These are phyloP conservation scores for Geotrichum carabidarum DNA, from an alignment of 1,139 yeast genomes.

Conservation along the genomic window DNA sequence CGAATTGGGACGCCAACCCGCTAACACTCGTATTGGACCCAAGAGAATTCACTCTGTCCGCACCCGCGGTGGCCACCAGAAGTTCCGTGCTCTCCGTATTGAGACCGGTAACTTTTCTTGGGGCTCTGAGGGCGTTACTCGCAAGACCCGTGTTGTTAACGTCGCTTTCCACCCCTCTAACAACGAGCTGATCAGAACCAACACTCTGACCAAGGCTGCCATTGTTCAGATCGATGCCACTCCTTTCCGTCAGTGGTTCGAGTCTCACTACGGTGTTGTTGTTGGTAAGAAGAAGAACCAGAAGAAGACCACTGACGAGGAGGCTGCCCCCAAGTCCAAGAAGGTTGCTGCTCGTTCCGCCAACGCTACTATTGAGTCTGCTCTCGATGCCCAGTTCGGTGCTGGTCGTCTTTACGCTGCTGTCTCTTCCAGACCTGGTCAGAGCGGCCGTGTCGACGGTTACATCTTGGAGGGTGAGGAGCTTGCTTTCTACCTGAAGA, in stretches of 20 bases:
- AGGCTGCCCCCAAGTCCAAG: slow-evolving; percentile 59
- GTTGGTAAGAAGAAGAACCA: slow-evolving; percentile 74
- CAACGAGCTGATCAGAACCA: slow-evolving; percentile 99
- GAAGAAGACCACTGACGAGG: slow-evolving; percentile 38
- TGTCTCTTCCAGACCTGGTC: slow-evolving; percentile 99
- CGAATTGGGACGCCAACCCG: slow-evolving; percentile 99
- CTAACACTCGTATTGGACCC: slow-evolving; percentile 98
- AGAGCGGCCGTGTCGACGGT: slow-evolving; percentile 99
- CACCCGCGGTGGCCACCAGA: slow-evolving; percentile 99
- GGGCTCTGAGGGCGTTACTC: slow-evolving; percentile 98
- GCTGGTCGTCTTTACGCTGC: slow-evolving; percentile 88
- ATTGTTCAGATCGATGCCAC: slow-evolving; percentile 99
- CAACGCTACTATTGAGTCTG: slow-evolving; percentile 75
- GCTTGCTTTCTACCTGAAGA: slow-evolving; percentile 99
- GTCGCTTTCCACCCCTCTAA: slow-evolving; percentile 99
- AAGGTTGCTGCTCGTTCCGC: slow-evolving; percentile 87
- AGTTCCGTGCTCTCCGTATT: slow-evolving; percentile 98
- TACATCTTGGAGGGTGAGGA: slow-evolving; percentile 99
- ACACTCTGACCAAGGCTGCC: slow-evolving; percentile 98
- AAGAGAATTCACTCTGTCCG: slow-evolving; percentile 99
- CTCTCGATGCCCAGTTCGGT: slow-evolving; percentile 93
- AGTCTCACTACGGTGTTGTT: slow-evolving; percentile 92
- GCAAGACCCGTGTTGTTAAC: slow-evolving; percentile 97
- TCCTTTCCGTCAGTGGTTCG: slow-evolving; percentile 99
- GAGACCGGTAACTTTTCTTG: slow-evolving; percentile 99